phyloP scores from a whole-genome alignment of 2,329 filamentous ascomycete species.

The Chaetomiaceae sp. region DNA sequence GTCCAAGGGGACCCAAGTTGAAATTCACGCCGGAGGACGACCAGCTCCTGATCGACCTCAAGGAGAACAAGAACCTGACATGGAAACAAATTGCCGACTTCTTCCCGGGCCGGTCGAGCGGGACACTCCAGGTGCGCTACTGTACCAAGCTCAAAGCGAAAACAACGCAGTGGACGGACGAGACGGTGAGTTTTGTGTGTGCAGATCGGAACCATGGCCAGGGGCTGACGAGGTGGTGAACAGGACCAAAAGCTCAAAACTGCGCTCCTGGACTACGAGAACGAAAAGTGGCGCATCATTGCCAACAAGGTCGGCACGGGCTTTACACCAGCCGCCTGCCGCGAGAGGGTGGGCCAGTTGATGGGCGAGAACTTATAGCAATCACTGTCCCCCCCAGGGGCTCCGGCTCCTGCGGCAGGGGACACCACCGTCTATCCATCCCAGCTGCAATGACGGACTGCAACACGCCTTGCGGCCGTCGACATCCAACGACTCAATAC shows the following conservation, averaged over 20 bases:
- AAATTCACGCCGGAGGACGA: constrained; percentile 95
- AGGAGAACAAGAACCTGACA: constrained; percentile 89
- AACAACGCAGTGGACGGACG: constrained; percentile 87
- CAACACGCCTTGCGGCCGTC: too few relatives aligned
- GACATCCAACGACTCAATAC: too few relatives aligned
- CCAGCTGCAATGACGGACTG: constrained; percentile 24
- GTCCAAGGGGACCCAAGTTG: constrained; percentile 80
- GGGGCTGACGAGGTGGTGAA: constrained; percentile 3
- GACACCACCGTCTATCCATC: constrained; percentile 43
- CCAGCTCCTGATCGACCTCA: constrained; percentile 78
- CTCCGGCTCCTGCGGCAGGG: constrained; percentile 41
- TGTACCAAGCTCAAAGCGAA: constrained; percentile 94
- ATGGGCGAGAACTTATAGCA: constrained; percentile 49
- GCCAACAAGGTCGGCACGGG: constrained; percentile 86
- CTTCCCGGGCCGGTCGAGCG: constrained; percentile 84
- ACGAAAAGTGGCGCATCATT: constrained; percentile 89
- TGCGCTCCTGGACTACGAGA: constrained; percentile 78
- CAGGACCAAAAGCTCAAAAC: constrained; percentile 73
- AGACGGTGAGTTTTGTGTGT: constrained; percentile 79
- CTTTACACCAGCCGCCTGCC: constrained; percentile 81
- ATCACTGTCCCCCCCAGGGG: constrained; percentile 49
- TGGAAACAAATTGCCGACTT: constrained; percentile 98
- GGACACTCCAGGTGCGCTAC: constrained; percentile 88
- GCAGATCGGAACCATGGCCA: too few relatives aligned
- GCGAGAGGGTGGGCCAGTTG: constrained; percentile 69